Conservation (phyloP, 2,329 filamentous ascomycete species). For the Aspergillus vadensis region DNA sequence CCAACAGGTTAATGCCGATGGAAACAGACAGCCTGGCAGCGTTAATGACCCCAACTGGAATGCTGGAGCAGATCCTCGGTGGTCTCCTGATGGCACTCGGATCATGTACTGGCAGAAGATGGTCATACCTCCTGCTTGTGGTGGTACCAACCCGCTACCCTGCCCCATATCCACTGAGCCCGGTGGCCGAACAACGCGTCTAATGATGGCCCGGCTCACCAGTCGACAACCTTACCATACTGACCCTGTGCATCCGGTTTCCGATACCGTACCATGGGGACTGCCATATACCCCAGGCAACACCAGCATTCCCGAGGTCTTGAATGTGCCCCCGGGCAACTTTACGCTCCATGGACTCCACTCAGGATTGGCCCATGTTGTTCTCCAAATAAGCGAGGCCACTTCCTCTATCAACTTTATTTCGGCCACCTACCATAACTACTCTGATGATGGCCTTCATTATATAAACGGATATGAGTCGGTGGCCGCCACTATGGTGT, state of each 20-base stretch:
- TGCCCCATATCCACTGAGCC: constrained; percentile 45
- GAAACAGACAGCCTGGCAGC: constrained; percentile 36
- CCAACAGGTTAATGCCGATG: constrained; percentile 46
- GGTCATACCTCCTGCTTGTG: constrained; percentile 45
- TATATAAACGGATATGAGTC: constrained; percentile 41
- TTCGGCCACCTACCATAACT: constrained; percentile 40
- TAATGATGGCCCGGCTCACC: constrained; percentile 47
- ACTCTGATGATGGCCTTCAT: constrained; percentile 39
- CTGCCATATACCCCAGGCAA: constrained; percentile 13
- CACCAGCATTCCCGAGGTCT: constrained; percentile 1
- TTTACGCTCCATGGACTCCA: constrained; percentile 21
- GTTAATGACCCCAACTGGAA: constrained; percentile 55
- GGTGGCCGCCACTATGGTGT: constrained; percentile 26
- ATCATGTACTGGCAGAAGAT: constrained; percentile 49
- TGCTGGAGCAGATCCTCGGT: constrained; percentile 46
- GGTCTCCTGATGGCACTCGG: constrained; percentile 42
- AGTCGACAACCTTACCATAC: constrained; percentile 31
- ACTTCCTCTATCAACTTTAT: constrained; percentile 27
- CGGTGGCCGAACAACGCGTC: constrained; percentile 41
- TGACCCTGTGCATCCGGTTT: constrained; percentile 26
- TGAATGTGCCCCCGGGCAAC: constrained; percentile 8
- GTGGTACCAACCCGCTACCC: constrained; percentile 46
- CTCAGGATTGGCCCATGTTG: constrained; percentile 16
- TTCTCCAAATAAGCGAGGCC: constrained; percentile 3
- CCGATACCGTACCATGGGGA: constrained; percentile 25